Conservation (phyloP, 129 eudicot genomes). For the Daucus carota region DH1_v3.0 NC_030389.2:42655501-42656000, state of each 20-base stretch:
- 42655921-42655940: background rate
- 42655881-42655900: constrained; percentile 41
- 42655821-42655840: constrained; percentile 48
- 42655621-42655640: constrained; percentile 32
- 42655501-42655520: background rate
- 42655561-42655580: background rate
- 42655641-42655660: constrained; percentile 46
- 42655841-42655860: constrained; percentile 38
- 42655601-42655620: constrained; percentile 35
- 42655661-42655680: constrained; percentile 68
- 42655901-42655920: constrained; percentile 37
- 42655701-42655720: constrained; percentile 31
- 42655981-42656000: too few species aligned
- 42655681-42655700: constrained; percentile 43
- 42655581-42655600: constrained; percentile 14
- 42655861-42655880: constrained; percentile 58
- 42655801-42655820: constrained; percentile 51
- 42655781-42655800: constrained; percentile 44
- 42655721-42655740: constrained; percentile 54
- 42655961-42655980: too few species aligned
- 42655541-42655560: too few species aligned
- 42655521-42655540: background rate
- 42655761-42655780: constrained; percentile 53
- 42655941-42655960: too few species aligned
- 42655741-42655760: constrained; percentile 72